These are phyloP conservation scores for Penicillium oxalicum DNA, from an alignment of 2,329 filamentous ascomycete species.

Conservation along the genomic window DNA sequence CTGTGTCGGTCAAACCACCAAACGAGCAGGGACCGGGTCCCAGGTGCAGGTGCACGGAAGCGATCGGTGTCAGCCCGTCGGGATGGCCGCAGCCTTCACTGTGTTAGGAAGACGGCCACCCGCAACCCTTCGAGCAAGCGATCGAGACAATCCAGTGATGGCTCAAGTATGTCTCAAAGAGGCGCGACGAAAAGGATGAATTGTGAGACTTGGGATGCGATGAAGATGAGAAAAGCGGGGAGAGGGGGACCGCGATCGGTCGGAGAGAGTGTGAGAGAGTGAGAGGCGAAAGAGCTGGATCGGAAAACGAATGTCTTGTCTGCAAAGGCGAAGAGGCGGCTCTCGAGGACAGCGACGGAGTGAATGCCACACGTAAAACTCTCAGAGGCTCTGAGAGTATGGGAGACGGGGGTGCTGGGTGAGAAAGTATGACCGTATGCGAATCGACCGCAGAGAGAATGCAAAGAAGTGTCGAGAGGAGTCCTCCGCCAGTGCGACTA, in stretches of 20 bases:
- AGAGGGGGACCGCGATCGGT: slow-evolving; percentile 1
- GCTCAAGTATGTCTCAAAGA: background rate
- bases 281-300: background rate
- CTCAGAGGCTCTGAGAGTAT: background rate
- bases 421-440: background rate
- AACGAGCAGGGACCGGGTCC: slow-evolving; percentile 17
- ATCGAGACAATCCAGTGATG: too few relatives aligned
- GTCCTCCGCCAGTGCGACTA: slow-evolving; percentile 14
- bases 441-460: background rate
- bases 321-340: background rate
- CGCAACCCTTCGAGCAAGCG: slow-evolving; percentile 10
- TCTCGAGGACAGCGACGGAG: background rate
- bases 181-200: slow-evolving; percentile 3
- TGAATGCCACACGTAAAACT: background rate
- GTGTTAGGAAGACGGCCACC: slow-evolving; percentile 10
- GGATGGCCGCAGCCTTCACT: slow-evolving; percentile 18
- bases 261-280: slow-evolving; percentile 3
- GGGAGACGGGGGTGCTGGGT: background rate
- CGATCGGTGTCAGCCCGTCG: slow-evolving; percentile 23
- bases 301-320: too few relatives aligned
- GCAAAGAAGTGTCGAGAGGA: slow-evolving; percentile 4
- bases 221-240: slow-evolving; percentile 1
- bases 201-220: slow-evolving; percentile 4
- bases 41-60: slow-evolving; percentile 20
- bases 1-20: slow-evolving; percentile 12